Conservation (phyloP, 768 basidiomycete genomes). For the Sistotremastrum niveocremeum region DNA sequence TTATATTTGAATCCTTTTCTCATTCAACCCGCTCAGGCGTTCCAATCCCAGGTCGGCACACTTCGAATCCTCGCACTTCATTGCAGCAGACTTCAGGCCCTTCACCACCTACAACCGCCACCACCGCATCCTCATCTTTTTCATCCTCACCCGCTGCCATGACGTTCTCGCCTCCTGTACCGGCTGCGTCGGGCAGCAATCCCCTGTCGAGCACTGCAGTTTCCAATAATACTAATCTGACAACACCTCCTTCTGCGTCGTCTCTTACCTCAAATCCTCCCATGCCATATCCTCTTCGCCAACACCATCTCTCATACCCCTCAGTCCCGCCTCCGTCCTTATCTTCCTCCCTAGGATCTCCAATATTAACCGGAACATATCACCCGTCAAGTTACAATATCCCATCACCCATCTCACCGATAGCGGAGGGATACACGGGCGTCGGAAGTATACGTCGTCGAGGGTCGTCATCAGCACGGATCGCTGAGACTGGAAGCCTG, state of each 20-base stretch:
- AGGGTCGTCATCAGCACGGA: conserved; percentile 41
- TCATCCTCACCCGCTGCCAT: conserved; percentile 56
- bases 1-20: conserved; percentile 25
- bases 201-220: conserved; percentile 32
- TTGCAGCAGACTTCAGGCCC: not conserved
- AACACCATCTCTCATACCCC: conserved; percentile 50
- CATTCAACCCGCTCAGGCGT: conserved; percentile 44
- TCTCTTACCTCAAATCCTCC: conserved; percentile 33
- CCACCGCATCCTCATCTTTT: conserved; percentile 44
- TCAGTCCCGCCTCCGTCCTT: conserved; percentile 74
- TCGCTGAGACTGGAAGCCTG: conserved; percentile 57
- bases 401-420: conserved; percentile 19
- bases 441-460: conserved; percentile 37
- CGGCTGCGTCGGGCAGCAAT: conserved; percentile 40
- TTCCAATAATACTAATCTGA: conserved; percentile 49
- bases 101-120: conserved; percentile 27
- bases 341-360: conserved; percentile 67
- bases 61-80: conserved; percentile 38
- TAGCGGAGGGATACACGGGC: conserved; percentile 27
- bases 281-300: conserved; percentile 18
- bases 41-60: conserved; percentile 62
- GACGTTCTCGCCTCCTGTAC: conserved; percentile 56
- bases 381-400: conserved; percentile 21
- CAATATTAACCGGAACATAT: conserved; percentile 14
- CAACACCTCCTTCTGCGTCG: conserved; percentile 60